These are phyloP conservation scores for Onygena corvina DNA, from an alignment of 2,329 filamentous ascomycete genomes.

Conservation along the genomic window DNA sequence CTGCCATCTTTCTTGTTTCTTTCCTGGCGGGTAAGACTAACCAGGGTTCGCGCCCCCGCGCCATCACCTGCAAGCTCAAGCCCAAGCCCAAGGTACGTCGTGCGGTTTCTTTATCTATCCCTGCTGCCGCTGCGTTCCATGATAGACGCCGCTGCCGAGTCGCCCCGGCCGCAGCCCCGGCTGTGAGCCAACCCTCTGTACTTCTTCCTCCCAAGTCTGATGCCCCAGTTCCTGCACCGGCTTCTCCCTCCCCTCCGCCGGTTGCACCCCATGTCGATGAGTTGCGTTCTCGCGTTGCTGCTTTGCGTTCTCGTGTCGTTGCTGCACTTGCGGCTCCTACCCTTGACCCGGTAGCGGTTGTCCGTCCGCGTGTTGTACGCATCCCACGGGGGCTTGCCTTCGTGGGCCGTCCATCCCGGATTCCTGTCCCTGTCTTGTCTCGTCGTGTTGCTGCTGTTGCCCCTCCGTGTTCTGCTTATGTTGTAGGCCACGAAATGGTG, in stretches of 20 bases:
- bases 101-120: conserved; percentile 8
- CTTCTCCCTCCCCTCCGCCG: no score
- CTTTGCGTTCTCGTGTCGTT: neutral
- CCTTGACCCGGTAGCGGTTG: neutral
- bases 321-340: neutral
- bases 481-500: neutral
- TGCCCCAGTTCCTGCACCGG: no score
- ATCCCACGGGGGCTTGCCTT: neutral
- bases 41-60: neutral
- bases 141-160: no score
- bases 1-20: conserved; percentile 4
- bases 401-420: neutral
- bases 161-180: no score
- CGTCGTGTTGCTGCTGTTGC: neutral
- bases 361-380: neutral
- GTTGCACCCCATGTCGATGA: no score
- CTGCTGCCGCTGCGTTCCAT: conserved; percentile 2
- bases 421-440: neutral
- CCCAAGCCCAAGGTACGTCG: conserved; percentile 1
- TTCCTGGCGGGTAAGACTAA: neutral
- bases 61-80: neutral
- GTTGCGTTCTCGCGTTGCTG: neutral
- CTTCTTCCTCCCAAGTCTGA: no score
- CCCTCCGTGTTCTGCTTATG: neutral
- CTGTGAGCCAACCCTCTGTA: no score